Conservation (phyloP, 164 flowering plant genomes). For the Macadamia integrifolia region DNA sequence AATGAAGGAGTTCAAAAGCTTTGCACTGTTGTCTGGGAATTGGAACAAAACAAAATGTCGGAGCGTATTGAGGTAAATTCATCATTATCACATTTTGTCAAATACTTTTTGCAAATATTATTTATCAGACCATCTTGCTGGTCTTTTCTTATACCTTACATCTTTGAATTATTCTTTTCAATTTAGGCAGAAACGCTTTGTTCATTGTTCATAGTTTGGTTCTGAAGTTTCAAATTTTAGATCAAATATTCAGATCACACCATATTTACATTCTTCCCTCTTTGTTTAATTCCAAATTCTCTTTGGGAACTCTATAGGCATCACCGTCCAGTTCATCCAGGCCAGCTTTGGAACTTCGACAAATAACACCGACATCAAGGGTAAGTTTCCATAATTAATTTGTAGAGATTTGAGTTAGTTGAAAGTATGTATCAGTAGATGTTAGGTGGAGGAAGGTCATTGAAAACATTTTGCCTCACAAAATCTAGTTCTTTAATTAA, state of each 20-base stretch:
- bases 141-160: neutral
- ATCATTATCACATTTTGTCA: no score
- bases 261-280: neutral
- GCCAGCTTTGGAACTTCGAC: constrained; percentile 39
- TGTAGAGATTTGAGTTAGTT: no score
- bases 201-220: neutral
- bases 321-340: constrained; percentile 36
- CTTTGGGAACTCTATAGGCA: constrained; percentile 31
- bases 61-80: constrained; percentile 41
- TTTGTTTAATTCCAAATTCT: neutral
- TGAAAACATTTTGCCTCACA: no score
- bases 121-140: neutral
- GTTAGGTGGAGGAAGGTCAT: no score
- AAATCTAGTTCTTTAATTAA: no score
- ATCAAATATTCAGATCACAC: neutral
- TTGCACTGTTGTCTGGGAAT: constrained; percentile 28
- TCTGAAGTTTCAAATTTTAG: neutral
- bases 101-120: no score
- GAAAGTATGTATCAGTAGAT: neutral
- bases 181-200: neutral
- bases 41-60: constrained; percentile 24
- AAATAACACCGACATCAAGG: constrained; percentile 29
- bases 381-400: constrained; percentile 24
- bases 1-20: constrained; percentile 39
- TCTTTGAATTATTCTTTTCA: neutral